These are phyloP conservation scores for Naganishia sp. DNA, from an alignment of 1,284 basidiomycete species.

Conservation along the genomic window DNA sequence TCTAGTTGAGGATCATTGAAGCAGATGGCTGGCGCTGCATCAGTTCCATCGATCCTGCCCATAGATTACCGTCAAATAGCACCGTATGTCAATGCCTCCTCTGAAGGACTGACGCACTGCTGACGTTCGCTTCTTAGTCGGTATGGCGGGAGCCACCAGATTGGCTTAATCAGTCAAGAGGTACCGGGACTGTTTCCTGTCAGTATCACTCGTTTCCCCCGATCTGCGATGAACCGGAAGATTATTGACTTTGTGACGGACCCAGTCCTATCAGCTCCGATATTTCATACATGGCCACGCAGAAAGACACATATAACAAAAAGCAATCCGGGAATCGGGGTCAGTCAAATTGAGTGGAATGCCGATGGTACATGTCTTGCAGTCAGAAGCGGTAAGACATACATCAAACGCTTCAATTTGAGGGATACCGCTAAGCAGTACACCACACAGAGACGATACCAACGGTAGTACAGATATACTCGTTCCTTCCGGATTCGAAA, in stretches of 20 bases:
- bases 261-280: conserved; percentile 10
- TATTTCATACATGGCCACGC: conserved; percentile 34
- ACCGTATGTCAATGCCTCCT: neutral
- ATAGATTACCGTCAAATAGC: conserved; percentile 59
- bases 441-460: conserved; percentile 30
- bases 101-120: neutral
- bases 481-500: conserved; percentile 38
- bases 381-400: conserved; percentile 64
- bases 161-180: conserved; percentile 76
- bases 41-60: conserved; percentile 62
- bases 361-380: conserved; percentile 69
- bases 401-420: neutral
- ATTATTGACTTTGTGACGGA: neutral
- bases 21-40: conserved; percentile 75
- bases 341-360: conserved; percentile 74
- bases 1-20: conserved; percentile 73
- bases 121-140: conserved; percentile 55
- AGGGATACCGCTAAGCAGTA: conserved; percentile 27
- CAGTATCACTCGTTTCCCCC: conserved; percentile 25
- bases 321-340: conserved; percentile 61
- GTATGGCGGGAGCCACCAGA: conserved; percentile 77
- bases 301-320: conserved; percentile 34
- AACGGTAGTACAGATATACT: conserved; percentile 44
- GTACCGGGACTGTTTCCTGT: conserved; percentile 58
- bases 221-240: conserved; percentile 34